Base-by-base conservation (phyloP, 805 yeast genomes). In the Barnettozyma siamensis region DNA sequence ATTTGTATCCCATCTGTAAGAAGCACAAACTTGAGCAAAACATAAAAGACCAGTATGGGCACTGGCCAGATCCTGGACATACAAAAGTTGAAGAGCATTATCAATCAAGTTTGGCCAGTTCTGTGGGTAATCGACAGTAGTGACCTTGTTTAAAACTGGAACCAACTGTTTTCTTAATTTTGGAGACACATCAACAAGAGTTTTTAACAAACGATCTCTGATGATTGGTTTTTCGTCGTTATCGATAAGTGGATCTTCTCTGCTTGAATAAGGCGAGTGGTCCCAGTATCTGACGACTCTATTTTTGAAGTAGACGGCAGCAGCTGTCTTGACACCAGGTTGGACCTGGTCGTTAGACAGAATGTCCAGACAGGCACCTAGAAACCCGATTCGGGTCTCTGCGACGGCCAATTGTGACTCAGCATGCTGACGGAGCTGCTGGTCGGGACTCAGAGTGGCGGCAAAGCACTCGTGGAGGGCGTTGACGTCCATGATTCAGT, bases 281-380 rank as follows among this genome's bases (percentile, higher is more conserved):
- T 47, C 55, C 97, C 97, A 89, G 38, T 75, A 70, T 29, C 75
- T 70, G 13, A 70, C 65, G 18, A 88, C 70, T 42, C 79, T 71
- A 60, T 91, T 89, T 59, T 91, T 91, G 60, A 88, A 76, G 60
- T 78, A 87, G 5, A 91, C 80, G 0, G 93, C 88, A 2, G 94
- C 83, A 11, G 94, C 85, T 37, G 77, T 66, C 50, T 80, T 74
- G 37, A 83, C 70, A 19, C 69, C 74, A 2, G 63, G 61, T 6
- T 76, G 66, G 13, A 73, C 78, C 15, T 72, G 75, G 7, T 63
- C 63, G 17, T 76, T 73, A 15, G 73, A 58, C 16, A 88, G 70
- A 38, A 88, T 81, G 56, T 86, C 91, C 35, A 91, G 65, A 60
- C 95, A 85, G 2, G 91, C 89, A 5, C 83, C 83, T 31, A 87